phyloP scores from a whole-genome alignment of 306 rosid species.

The Elaeagnus macrophylla region DNA sequence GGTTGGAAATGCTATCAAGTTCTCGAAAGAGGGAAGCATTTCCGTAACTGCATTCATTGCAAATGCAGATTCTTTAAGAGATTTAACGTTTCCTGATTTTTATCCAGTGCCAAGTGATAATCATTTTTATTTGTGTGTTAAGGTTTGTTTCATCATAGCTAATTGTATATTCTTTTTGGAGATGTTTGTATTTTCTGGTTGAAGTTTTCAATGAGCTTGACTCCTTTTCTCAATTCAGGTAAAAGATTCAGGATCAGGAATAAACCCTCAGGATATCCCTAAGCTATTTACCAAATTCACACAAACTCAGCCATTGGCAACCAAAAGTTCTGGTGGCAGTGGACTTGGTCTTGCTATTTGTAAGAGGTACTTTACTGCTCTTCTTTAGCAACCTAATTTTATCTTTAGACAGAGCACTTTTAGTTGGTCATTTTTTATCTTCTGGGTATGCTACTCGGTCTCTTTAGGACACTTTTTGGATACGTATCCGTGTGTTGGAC shows the following conservation, averaged over 20 bases:
- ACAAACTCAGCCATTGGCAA: slow-evolving; percentile 55
- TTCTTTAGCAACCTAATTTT: slow-evolving; percentile 8
- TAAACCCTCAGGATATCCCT: slow-evolving; percentile 79
- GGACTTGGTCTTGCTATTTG: slow-evolving; percentile 95
- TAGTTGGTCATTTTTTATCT: not conserved
- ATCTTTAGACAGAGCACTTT: not conserved
- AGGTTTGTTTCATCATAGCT: slow-evolving; percentile 52
- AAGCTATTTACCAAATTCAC: slow-evolving; percentile 78
- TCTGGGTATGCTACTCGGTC: no score
- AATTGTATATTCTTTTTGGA: slow-evolving; percentile 14
- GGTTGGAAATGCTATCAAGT: slow-evolving; percentile 93
- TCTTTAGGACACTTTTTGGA: no score
- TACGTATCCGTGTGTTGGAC: no score
- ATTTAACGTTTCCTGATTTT: slow-evolving; percentile 60
- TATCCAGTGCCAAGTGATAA: slow-evolving; percentile 52
- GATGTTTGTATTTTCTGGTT: slow-evolving; percentile 5
- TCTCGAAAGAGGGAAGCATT: slow-evolving; percentile 81
- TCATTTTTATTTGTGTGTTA: slow-evolving; percentile 79
- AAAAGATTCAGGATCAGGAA: slow-evolving; percentile 82
- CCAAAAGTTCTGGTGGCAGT: slow-evolving; percentile 57
- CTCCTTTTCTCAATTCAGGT: slow-evolving; percentile 35
- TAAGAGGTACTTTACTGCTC: slow-evolving; percentile 47
- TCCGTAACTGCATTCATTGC: slow-evolving; percentile 54
- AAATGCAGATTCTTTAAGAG: slow-evolving; percentile 71
- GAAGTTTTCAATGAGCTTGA: slow-evolving; percentile 6